Percentiles rank a stretch among this genome's conserved stretches.
Evolutionary conservation across 306 rosid genomes (phyloP).

Genomic region (barrel medic (Medicago truncatula)): MtrunA17r5.0-ANR NC_053045.1:56575001-56575500

Average conservation of each 20-base stretch:
- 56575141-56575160: constrained; percentile 93
- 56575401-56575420: constrained; percentile 93
- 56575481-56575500: constrained; percentile 76
- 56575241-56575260: constrained; percentile 78
- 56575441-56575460: constrained; percentile 86
- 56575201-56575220: constrained; percentile 92
- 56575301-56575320: background rate
- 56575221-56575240: constrained; percentile 97
- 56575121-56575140: constrained; percentile 94
- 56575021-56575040: constrained; percentile 95
- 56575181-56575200: constrained; percentile 97
- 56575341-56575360: background rate
- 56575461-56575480: constrained; percentile 69
- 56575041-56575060: constrained; percentile 93
- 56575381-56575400: background rate
- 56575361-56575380: background rate
- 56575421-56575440: constrained; percentile 96
- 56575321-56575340: background rate
- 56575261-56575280: constrained; percentile 86
- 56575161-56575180: constrained; percentile 92
- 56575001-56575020: constrained; percentile 84
- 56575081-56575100: constrained; percentile 90
- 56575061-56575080: constrained; percentile 98
- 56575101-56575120: constrained; percentile 84
- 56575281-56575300: constrained; percentile 85